These are phyloP conservation scores for Chaetomium olivaceum DNA, from an alignment of 2,329 filamentous ascomycete genomes.

Conservation along the genomic window DNA sequence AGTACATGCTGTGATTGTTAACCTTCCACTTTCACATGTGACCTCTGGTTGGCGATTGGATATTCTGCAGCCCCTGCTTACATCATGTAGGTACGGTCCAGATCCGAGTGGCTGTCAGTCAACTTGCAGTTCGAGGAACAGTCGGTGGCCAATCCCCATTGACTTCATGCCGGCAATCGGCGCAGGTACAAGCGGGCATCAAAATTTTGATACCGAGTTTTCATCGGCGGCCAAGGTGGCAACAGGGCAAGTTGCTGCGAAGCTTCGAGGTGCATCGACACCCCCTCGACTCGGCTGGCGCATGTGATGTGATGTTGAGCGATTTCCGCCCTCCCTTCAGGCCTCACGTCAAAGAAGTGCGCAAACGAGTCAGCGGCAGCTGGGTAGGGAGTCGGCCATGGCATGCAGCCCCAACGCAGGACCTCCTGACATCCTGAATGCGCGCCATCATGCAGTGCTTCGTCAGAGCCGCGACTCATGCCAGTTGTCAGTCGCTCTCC, in stretches of 20 bases:
- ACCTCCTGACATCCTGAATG: not conserved
- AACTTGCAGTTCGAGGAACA: constrained; percentile 13
- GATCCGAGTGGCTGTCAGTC: constrained; percentile 17
- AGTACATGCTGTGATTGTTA: constrained; percentile 50
- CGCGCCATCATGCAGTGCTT: not conserved
- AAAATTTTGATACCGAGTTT: not conserved
- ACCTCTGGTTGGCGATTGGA: not conserved
- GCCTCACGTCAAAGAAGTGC: not conserved
- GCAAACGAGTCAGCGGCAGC: not conserved
- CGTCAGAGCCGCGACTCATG: not conserved
- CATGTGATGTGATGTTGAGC: not conserved
- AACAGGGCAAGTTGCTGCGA: not conserved
- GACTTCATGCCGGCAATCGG: constrained; percentile 9
- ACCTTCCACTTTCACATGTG: constrained; percentile 1
- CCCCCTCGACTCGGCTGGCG: not conserved
- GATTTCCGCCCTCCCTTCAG: not conserved
- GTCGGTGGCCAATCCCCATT: constrained; percentile 15
- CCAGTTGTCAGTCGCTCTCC: not conserved
- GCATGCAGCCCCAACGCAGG: not conserved
- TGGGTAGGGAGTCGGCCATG: not conserved
- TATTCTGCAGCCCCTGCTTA: constrained; percentile 17
- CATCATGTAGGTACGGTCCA: constrained; percentile 21
- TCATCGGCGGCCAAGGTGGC: not conserved
- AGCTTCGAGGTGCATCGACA: not conserved
- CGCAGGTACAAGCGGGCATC: constrained; percentile 14